Percentiles rank a stretch among this genome's conserved stretches.
Evolutionary conservation across 225 moss, liverwort and hornwort species (phyloP).

Genomic region (Sphagnum tenellum): DNA sequence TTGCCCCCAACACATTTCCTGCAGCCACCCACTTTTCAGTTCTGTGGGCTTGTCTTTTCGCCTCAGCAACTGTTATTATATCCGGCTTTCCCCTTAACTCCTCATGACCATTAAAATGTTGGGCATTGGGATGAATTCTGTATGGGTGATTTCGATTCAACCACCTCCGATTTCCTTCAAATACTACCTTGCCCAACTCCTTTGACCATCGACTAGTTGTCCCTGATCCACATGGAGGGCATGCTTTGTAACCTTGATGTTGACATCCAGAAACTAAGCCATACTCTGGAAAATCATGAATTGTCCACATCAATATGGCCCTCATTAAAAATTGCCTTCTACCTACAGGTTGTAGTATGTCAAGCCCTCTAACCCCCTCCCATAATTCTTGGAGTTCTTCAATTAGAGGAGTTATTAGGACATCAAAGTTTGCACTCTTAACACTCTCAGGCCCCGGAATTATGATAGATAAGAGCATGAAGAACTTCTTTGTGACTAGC

Average conservation of each 20-base stretch:
- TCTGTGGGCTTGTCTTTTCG: too few relatives aligned
- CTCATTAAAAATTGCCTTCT: neutral
- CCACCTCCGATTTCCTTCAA: neutral
- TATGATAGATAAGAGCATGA: neutral
- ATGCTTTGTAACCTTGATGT: neutral
- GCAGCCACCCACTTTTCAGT: too few relatives aligned
- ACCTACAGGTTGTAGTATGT: neutral
- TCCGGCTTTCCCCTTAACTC: too few relatives aligned
- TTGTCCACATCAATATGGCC: constrained; percentile 1
- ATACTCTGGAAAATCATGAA: constrained; percentile 1
- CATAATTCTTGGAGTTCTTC: constrained; percentile 4
- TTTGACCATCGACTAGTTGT: neutral
- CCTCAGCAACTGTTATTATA: too few relatives aligned
- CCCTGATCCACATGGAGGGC: neutral
- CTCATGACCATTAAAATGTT: too few relatives aligned
- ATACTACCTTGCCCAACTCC: neutral
- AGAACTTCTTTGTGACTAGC: neutral
- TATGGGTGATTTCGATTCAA: too few relatives aligned
- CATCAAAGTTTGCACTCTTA: neutral
- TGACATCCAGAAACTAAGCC: neutral
- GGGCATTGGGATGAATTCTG: too few relatives aligned
- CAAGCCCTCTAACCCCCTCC: neutral
- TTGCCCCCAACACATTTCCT: too few relatives aligned
- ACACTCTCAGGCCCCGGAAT: neutral
- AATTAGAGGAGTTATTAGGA: constrained; percentile 2